Conservation (phyloP, 129 eudicot species). For the Kitagawia praeruptora region DNA sequence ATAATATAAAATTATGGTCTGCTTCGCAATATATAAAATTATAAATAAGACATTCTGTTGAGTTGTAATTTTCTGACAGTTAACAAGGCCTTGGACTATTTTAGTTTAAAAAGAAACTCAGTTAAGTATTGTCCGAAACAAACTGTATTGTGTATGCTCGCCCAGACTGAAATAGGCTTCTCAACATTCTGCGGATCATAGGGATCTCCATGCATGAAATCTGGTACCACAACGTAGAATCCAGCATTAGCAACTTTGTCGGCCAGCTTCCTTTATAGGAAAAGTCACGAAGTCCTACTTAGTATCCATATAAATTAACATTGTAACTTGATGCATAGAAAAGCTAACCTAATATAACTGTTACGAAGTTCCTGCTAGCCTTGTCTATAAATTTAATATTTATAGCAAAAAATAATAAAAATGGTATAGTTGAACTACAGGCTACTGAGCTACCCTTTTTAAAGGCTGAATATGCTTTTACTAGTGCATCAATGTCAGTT, state of each 20-base stretch:
- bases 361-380: background rate
- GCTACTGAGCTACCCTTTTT: background rate
- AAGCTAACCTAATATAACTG: background rate
- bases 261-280: constrained; percentile 36
- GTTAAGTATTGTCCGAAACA: constrained; percentile 13
- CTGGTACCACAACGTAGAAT: constrained; percentile 47
- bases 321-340: background rate
- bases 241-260: constrained; percentile 48
- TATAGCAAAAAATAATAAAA: background rate
- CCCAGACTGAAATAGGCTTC: constrained; percentile 28
- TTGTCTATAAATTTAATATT: background rate
- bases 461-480: background rate
- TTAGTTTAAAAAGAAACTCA: background rate
- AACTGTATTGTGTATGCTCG: constrained; percentile 29
- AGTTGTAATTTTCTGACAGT: background rate
- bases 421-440: background rate
- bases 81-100: background rate
- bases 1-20: background rate
- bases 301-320: background rate
- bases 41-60: background rate
- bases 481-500: background rate
- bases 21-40: background rate
- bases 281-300: background rate
- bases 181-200: constrained; percentile 19
- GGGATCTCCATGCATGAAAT: constrained; percentile 48